Conservation (phyloP, 2,329 filamentous ascomycete species). For the Mariannaea sp. region DNA sequence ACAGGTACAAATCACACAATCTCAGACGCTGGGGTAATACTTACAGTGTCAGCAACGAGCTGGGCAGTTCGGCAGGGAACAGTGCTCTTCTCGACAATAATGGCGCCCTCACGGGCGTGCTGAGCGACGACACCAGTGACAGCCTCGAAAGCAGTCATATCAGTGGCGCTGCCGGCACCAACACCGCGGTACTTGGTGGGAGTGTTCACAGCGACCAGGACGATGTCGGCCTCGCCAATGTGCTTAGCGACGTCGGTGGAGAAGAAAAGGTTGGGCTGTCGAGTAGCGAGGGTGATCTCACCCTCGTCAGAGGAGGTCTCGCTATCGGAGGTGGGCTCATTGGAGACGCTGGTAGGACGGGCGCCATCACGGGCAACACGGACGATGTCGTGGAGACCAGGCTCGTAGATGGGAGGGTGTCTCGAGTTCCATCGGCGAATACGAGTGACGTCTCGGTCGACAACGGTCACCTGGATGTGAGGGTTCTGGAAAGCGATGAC, state of each 20-base stretch:
- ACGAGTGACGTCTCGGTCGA: conserved; percentile 68
- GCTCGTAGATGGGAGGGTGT: conserved; percentile 77
- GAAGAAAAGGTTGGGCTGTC: conserved; percentile 72
- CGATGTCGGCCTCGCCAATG: conserved; percentile 71
- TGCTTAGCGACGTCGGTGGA: conserved; percentile 66
- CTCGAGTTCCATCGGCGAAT: conserved; percentile 76
- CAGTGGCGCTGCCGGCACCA: conserved; percentile 72
- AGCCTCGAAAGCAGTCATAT: conserved; percentile 73
- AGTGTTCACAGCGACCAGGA: conserved; percentile 79
- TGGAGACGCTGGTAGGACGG: conserved; percentile 49
- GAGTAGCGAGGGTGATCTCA: conserved; percentile 46
- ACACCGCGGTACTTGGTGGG: conserved; percentile 74
- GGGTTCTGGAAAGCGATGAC: conserved; percentile 77
- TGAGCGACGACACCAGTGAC: conserved; percentile 70
- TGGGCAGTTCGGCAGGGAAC: conserved; percentile 77
- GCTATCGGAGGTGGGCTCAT: conserved; percentile 41
- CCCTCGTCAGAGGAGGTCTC: conserved; percentile 40
- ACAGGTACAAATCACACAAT: not conserved
- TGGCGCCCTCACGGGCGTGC: conserved; percentile 67
- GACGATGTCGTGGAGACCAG: conserved; percentile 71
- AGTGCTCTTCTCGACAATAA: conserved; percentile 82
- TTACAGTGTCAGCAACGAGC: conserved; percentile 69
- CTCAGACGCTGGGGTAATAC: conserved; percentile 26
- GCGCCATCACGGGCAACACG: conserved; percentile 65
- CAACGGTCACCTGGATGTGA: conserved; percentile 71